phyloP scores from a whole-genome alignment of 148 eudicot genomes.

The Limonium bicolor region DNA sequence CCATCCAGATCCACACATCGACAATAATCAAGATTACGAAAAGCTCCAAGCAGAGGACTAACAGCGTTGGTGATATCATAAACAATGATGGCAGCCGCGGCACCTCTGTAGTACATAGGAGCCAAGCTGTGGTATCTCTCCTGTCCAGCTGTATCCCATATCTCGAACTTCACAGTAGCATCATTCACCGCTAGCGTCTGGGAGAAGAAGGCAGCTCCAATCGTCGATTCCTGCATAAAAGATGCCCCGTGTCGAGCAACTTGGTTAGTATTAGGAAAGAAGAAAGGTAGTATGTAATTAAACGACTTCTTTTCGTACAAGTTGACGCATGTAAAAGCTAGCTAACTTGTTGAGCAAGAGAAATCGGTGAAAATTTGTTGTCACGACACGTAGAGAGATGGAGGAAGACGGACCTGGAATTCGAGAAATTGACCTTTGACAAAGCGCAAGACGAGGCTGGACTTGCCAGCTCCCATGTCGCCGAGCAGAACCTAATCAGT shows the following conservation, averaged over 20 bases:
- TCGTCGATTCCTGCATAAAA: slow-evolving; percentile 73
- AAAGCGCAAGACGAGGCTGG: slow-evolving; percentile 87
- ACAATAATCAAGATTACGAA: background rate
- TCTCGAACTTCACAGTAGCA: slow-evolving; percentile 87
- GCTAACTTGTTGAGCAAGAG: background rate
- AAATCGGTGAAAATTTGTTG: background rate
- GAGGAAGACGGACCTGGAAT: slow-evolving; percentile 43
- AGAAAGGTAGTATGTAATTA: no score
- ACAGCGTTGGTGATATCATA: slow-evolving; percentile 81
- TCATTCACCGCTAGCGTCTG: slow-evolving; percentile 86
- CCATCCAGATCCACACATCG: background rate
- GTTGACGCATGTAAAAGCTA: background rate
- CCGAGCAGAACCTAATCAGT: slow-evolving; percentile 69
- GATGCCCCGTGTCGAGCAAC: background rate
- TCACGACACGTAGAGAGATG: no score
- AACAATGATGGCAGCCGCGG: slow-evolving; percentile 94
- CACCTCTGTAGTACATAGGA: slow-evolving; percentile 98
- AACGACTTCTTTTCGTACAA: no score
- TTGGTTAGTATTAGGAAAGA: background rate
- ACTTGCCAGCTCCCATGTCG: slow-evolving; percentile 99
- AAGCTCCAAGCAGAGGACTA: background rate
- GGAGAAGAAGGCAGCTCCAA: slow-evolving; percentile 96
- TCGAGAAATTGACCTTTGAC: slow-evolving; percentile 96
- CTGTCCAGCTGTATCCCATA: slow-evolving; percentile 97
- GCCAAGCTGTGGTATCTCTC: slow-evolving; percentile 98